A percentile compares a stretch with the other conserved stretches of the same genome.
Evolutionary conservation across 2,329 filamentous ascomycete genomes (phyloP).

Genomic region (Penicillium sp.): DNA sequence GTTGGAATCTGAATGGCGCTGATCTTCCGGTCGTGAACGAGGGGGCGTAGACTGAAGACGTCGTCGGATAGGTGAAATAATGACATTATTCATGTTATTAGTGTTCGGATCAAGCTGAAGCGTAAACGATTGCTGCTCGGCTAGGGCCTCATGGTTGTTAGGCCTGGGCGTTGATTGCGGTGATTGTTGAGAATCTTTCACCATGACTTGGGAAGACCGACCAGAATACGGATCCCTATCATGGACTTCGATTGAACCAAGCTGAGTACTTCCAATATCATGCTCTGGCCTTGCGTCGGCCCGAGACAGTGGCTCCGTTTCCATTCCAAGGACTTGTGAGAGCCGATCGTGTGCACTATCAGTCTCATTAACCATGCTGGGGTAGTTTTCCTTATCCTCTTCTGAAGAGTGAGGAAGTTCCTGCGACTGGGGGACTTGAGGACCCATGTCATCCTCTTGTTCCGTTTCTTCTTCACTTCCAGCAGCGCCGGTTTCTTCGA

Average conservation of each 20-base stretch:
- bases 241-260: not conserved
- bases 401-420: constrained; percentile 33
- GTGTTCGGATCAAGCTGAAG: constrained; percentile 10
- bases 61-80: constrained; percentile 18
- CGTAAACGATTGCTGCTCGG: not conserved
- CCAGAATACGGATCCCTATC: constrained; percentile 7
- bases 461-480: constrained; percentile 49
- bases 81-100: constrained; percentile 6
- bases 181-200: constrained; percentile 40
- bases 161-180: constrained; percentile 31
- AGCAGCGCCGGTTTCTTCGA: constrained; percentile 21
- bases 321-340: constrained; percentile 37
- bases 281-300: constrained; percentile 2
- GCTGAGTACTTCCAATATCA: not conserved
- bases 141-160: constrained; percentile 6
- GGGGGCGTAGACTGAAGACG: constrained; percentile 27
- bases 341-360: constrained; percentile 39
- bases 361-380: constrained; percentile 30
- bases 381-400: constrained; percentile 50
- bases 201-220: constrained; percentile 35
- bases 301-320: constrained; percentile 18
- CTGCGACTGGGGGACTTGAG: constrained; percentile 30
- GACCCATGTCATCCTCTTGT: constrained; percentile 42
- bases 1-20: constrained; percentile 2
- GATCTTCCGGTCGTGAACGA: constrained; percentile 16